These are phyloP conservation scores for Saccharomycopsis capsularis DNA, from an alignment of 805 yeast genomes.

Conservation along the genomic window DNA sequence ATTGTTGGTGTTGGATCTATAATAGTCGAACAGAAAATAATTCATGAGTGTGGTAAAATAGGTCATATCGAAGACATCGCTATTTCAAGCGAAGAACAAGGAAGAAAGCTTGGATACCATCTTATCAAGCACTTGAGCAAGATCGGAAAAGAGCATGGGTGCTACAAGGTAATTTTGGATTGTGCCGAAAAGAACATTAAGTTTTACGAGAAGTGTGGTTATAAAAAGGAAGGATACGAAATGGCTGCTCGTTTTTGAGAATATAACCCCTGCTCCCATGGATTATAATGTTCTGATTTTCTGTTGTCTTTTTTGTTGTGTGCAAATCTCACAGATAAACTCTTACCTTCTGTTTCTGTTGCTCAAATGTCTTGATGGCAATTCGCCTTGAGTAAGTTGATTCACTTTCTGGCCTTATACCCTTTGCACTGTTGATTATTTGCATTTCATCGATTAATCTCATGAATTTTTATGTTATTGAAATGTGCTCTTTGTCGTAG, in stretches of 20 bases:
- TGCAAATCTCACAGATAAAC: no score
- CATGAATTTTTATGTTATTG: no score
- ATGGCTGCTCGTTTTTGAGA: slow-evolving; percentile 48
- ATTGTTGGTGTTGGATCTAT: slow-evolving; percentile 84
- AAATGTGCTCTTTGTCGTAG: no score
- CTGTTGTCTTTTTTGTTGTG: no score
- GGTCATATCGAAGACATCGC: slow-evolving; percentile 97
- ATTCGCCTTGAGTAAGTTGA: no score
- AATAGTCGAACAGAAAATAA: slow-evolving; percentile 70
- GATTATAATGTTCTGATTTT: no score
- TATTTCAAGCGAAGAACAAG: slow-evolving; percentile 68
- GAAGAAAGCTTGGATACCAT: slow-evolving; percentile 67
- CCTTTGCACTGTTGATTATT: no score
- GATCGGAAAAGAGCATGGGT: slow-evolving; percentile 54
- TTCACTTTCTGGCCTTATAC: no score
- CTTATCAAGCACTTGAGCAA: slow-evolving; percentile 56
- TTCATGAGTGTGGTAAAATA: slow-evolving; percentile 76
- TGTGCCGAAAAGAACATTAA: slow-evolving; percentile 77
- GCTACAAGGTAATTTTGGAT: slow-evolving; percentile 86
- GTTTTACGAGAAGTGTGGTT: slow-evolving; percentile 87
- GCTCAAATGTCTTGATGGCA: no score
- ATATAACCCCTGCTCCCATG: not conserved
- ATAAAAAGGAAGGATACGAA: slow-evolving; percentile 55
- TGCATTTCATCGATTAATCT: no score
- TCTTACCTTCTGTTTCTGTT: no score